phyloP scores from a whole-genome alignment of 2,329 filamentous ascomycete species.

The Sclerotinia spermophila region DNA sequence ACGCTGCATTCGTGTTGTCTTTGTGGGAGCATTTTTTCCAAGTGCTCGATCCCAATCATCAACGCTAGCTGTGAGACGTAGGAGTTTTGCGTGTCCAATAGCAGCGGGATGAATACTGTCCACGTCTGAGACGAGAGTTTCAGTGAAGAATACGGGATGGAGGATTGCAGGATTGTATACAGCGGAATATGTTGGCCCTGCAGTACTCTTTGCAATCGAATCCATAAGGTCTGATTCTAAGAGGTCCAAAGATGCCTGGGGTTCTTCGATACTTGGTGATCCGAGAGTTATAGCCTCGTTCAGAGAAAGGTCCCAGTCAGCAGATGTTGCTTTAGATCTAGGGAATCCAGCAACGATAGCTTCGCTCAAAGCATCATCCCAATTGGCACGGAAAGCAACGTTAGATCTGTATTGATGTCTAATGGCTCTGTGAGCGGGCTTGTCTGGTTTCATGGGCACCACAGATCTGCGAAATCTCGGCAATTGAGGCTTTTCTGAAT shows the following conservation, averaged over 20 bases:
- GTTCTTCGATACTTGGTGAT: constrained; percentile 19
- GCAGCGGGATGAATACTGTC: constrained; percentile 24
- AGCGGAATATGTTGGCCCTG: not conserved
- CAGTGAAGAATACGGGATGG: constrained; percentile 27
- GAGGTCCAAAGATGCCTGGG: not conserved
- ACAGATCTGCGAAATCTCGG: constrained; percentile 16
- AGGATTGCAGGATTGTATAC: constrained; percentile 22
- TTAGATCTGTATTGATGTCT: constrained; percentile 24
- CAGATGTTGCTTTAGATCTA: constrained; percentile 8
- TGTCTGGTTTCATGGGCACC: constrained; percentile 1
- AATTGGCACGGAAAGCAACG: constrained; percentile 24
- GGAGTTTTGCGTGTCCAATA: constrained; percentile 17
- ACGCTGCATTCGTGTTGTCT: constrained; percentile 22
- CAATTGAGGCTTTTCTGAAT: constrained; percentile 13
- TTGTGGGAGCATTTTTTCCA: constrained; percentile 20
- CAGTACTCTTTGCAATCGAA: not conserved
- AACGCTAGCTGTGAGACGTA: constrained; percentile 14
- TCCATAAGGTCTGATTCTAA: not conserved
- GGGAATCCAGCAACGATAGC: constrained; percentile 27
- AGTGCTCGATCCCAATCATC: constrained; percentile 29
- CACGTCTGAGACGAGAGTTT: constrained; percentile 17
- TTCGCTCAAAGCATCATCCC: constrained; percentile 31
- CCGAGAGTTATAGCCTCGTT: constrained; percentile 21
- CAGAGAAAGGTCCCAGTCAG: constrained; percentile 27
- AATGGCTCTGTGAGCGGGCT: constrained; percentile 19